Evolutionary conservation across 2,329 filamentous ascomycete genomes (phyloP), one percentile per base, ranked within the genome.

Genomic region (Monosporascus cannonballus): DNA sequence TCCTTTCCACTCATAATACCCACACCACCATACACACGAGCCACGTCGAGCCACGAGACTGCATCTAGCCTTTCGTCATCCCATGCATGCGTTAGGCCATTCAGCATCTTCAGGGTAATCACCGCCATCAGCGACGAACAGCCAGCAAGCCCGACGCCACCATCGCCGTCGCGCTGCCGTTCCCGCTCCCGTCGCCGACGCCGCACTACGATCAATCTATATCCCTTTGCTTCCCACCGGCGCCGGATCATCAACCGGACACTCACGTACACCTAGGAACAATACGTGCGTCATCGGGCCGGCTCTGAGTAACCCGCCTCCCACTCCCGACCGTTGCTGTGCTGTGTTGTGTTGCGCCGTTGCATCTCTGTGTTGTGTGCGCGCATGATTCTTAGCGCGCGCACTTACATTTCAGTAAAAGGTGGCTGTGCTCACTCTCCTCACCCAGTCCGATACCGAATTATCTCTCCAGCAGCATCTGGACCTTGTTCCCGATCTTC

Each of bases 381-480:
- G 62, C 64, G 66, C 66, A 59, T 55, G 55, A 61, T 55, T 55
- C 59, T 59, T 59, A 64, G 67, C 64, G 65, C 68, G 64, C 67
- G 64, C 56, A 60, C 55, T 52, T 24, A 2, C 24, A 14, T 30
- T 41, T 53, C 59, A 63, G 65, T 61, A 66, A 76, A 70, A 63
- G 4, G 75, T 82, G 80, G 80, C 73, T 71, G 72, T 79, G 65
- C 77, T 81, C 67, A 80, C 77, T 53, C 71, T 80, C 61, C 71
- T 79, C 69, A 77, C 70, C 66, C 76, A 76, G 63, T 71, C 71
- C 70, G 76, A 80, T 53, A 72, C 76, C 61, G 77, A 81, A 67
- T 74, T 84, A 56, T 82, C 80, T 56, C 72, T 83, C 44, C 79
- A 83, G 68, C 80, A 83, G 65, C 79, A 84, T 60, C 74, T 83